Evolutionary conservation across 495 filamentous ascomycete genomes (phyloP), one percentile per base, ranked within the genome.

Genomic region (Annulohypoxylon stygium): DNA sequence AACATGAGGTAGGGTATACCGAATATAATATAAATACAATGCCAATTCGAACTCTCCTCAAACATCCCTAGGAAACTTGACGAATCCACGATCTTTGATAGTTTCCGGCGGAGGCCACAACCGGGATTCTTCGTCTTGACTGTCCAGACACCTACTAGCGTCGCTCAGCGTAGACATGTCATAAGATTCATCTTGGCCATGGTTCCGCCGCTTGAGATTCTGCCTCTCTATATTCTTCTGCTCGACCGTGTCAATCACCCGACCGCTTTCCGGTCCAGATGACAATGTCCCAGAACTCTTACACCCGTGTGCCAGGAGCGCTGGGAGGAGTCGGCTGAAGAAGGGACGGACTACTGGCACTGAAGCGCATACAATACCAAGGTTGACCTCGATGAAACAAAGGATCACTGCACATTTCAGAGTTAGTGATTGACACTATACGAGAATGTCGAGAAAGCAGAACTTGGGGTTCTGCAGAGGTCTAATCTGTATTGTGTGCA

Each of bases 351-450:
- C 71, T 1, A 86, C 85, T 4, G 85, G 82, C 2, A 86, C 80
- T 45, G 81, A 85, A 11, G 86, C 84, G 64, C 86, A 87, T 9
- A 84, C 68, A 43, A 89, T 86, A 0, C 81, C 85, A 23, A 85
- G 72, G 11, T 84, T 85, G 41, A 87, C 80, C 60, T 88, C 86
- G 63, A 88, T 80, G 11, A 85, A 81, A 45, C 82, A 85, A 81
- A 86, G 88, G 20, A 83, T 80, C 63, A 73, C 63, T 73, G 33
- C 20, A 30, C 8, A n/a, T 20, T 48, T 5, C 48, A 7, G 7
- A 9, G 23, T 69, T 20, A 69, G 67, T 41, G 36, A 25, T 26
- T 7, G 41, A 16, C 39, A 11, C 18, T 47, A 12, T 4, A 23
- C 23, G 23, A 7, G 50, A 39, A 47, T 16, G 9, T 47, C 8